Evolutionary conservation across 768 basidiomycete species (phyloP).

Genomic region (Austroboletus eburneus): DNA sequence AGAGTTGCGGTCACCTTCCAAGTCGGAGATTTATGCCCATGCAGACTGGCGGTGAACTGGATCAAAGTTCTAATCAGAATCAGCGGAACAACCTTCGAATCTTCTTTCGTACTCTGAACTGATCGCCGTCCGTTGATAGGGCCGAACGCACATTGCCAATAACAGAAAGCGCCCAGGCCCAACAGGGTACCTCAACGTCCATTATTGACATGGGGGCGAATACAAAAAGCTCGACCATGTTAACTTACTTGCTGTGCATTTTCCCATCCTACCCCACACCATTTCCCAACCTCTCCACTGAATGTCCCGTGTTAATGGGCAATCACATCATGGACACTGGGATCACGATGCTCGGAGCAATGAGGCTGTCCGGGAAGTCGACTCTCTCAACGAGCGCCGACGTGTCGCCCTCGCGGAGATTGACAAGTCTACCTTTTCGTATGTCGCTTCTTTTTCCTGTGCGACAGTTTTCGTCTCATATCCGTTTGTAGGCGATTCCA

Average conservation of each 20-base stretch:
- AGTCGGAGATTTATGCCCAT: too few relatives aligned
- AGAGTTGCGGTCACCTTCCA: too few relatives aligned
- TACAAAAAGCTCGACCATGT: too few relatives aligned
- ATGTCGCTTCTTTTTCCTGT: not conserved
- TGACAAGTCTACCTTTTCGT: conserved; percentile 2
- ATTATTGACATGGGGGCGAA: too few relatives aligned
- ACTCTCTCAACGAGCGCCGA: not conserved
- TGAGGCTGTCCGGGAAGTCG: not conserved
- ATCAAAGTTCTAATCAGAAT: too few relatives aligned
- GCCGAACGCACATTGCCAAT: not conserved
- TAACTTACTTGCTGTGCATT: too few relatives aligned
- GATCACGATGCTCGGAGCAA: not conserved
- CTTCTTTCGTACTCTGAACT: too few relatives aligned
- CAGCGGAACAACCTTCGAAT: too few relatives aligned
- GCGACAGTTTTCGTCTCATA: not conserved
- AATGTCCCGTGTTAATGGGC: not conserved
- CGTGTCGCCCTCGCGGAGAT: not conserved
- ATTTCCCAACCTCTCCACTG: not conserved
- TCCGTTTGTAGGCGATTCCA: conserved; percentile 62
- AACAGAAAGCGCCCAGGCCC: not conserved
- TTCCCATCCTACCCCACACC: not conserved
- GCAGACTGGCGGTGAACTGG: too few relatives aligned
- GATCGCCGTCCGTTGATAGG: not conserved
- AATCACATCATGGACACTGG: not conserved
- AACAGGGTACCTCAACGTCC: not conserved